Base-by-base conservation (phyloP, 805 yeast genomes). In the Sugiyamaella boreocaroliniensis region DNA sequence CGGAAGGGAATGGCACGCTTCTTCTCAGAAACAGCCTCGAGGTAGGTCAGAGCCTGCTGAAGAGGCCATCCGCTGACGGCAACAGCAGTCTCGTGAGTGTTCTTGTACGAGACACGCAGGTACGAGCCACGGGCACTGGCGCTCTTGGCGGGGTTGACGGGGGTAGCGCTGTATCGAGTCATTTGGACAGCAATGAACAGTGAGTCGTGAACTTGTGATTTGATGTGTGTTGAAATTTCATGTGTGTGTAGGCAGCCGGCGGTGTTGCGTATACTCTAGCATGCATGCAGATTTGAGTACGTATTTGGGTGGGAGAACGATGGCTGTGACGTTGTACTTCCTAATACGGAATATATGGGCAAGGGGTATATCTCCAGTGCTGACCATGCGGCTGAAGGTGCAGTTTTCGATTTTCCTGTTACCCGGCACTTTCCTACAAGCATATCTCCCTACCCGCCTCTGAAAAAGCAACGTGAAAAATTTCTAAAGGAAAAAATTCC, bases 1-100 rank as follows among this genome's bases (percentile, higher is more conserved):
- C 99, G 87, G 93, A 93, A 89, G 75, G 99, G 99, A 69, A 93
- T 88, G 71, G 98, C 99, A 85, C 98, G 92, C 81, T 93, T 82
- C 83, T 93, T 96, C 77, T 90, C 95, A 74, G 86, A 77, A 66
- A 93, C 99, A 78, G 89, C 96, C 68, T 83, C 87, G 72, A 93
- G 86, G 88, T 93, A 93, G 72, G 81, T 78, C 76, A 89, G 89
- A 71, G 99, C 99, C 78, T 78, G 90, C 78, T 86, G 84, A 74
- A 92, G 82, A 76, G 88, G 86, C 99, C 98, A 93, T 68, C 99
- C 99, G 76, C 80, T 83, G 78, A 93, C 83, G 76, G 99, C 97
- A 80, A 87, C 96, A 70, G 95, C 97, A 67, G 98, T 86, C 80
- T 92, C 99, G 78, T 96, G 89, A 81, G 99, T 93, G 92, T 93